phyloP scores from a whole-genome alignment of 306 rosid species.

The Inga laurina region DNA sequence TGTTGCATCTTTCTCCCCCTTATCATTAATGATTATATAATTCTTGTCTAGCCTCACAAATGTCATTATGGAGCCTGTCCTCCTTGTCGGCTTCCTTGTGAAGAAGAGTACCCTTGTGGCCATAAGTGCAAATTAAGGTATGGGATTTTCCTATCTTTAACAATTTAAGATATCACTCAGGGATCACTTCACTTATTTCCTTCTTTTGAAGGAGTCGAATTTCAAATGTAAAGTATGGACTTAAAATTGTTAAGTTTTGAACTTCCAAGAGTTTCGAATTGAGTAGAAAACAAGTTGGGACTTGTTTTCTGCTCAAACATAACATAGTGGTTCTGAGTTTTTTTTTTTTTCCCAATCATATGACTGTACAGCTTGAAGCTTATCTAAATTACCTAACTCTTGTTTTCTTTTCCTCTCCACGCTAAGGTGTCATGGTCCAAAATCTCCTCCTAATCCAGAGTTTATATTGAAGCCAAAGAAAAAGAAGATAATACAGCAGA shows the following conservation, averaged over 20 bases:
- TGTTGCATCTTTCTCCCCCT: neutral
- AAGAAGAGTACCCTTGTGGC: slow-evolving; percentile 79
- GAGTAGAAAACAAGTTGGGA: slow-evolving; percentile 2
- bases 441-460: slow-evolving; percentile 88
- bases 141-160: slow-evolving; percentile 26
- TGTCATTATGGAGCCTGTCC: slow-evolving; percentile 97
- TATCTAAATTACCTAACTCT: neutral
- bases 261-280: slow-evolving; percentile 9
- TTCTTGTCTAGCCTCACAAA: slow-evolving; percentile 80
- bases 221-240: slow-evolving; percentile 13
- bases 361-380: slow-evolving; percentile 9
- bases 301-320: neutral
- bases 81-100: slow-evolving; percentile 77
- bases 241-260: slow-evolving; percentile 6
- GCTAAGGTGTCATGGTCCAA: slow-evolving; percentile 83
- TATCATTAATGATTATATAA: slow-evolving; percentile 32
- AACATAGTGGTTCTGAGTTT: neutral
- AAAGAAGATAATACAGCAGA: slow-evolving; percentile 60
- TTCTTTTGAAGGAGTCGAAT: neutral
- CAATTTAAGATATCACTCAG: slow-evolving; percentile 6
- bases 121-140: slow-evolving; percentile 90
- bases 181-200: neutral
- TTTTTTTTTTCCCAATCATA: neutral
- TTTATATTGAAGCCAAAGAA: slow-evolving; percentile 90
- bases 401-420: slow-evolving; percentile 15